Base-by-base conservation (phyloP, 176 grass and related monocot species). In the Oryza meridionalis region DNA sequence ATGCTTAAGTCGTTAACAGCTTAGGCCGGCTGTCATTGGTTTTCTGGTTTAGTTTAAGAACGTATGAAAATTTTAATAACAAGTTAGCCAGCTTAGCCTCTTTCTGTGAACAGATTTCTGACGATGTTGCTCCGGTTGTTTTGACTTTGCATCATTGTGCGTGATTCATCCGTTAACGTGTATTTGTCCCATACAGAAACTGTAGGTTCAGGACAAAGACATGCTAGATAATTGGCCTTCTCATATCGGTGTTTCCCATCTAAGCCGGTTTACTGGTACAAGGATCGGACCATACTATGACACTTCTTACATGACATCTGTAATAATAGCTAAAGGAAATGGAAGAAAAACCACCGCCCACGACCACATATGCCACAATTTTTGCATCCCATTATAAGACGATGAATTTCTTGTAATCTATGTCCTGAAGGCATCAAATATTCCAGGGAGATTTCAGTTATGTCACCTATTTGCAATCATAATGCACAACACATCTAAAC, bases 11-110 rank as follows among this genome's bases (percentile, higher is more conserved):
- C 53, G 17, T 21, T n/a, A 42, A 5, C 40, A 77, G 27, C 78
- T 58, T 78, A 15, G 84, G 79, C 73, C 73, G 84, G 59, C 73
- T 82, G 88, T 82, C 53, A 58, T 58, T 58, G 17, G 53, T 58
- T 58, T 58, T 58, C 17, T 58, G 6, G 53, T 58, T 67, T 81
- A 86, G 77, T 80, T 87, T 69, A 43, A 43, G 47, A 81, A 67
- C 45, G 47, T 33, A 33, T 61, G 10, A 73, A 25, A 55, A 42
- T 19, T 16, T 42, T 42, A 58, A 58, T 58, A 19, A 1, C 53
- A 17, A 58, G 7, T 58, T 58, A n/a, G 53, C 53, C 16, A n/a
- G 53, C 50, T 21, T 55, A 55, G 50, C 50, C 16, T 55, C 5
- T 58, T 58, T n/a, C 53, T 58, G 17, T 58, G 53, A 4, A 17